Conservation (phyloP, 2,329 filamentous ascomycete genomes). For the Aspergillus sp. region DNA sequence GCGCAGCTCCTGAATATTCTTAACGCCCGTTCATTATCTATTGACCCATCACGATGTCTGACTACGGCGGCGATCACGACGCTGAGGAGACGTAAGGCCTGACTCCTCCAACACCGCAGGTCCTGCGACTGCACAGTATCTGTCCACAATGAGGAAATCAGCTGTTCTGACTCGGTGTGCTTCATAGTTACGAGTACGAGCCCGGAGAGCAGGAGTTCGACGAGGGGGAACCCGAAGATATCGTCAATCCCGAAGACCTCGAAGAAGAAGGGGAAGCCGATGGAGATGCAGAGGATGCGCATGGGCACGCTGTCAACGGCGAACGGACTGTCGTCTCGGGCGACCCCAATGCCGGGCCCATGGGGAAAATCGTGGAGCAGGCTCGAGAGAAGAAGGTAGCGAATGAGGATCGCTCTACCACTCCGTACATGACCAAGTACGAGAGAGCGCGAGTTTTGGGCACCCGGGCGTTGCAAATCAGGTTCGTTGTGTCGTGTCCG, state of each 20-base stretch:
- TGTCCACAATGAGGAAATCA: constrained; percentile 7
- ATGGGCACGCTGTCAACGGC: constrained; percentile 29
- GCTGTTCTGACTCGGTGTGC: constrained; percentile 17
- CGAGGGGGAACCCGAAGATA: constrained; percentile 54
- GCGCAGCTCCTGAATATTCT: constrained; percentile 5
- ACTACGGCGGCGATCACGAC: constrained; percentile 62
- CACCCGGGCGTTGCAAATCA: constrained; percentile 90
- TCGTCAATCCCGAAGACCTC: constrained; percentile 46
- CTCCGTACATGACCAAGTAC: constrained; percentile 99
- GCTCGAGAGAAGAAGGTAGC: constrained; percentile 76
- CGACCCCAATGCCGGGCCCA: constrained; percentile 41
- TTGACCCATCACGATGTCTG: constrained; percentile 51
- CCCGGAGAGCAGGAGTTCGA: constrained; percentile 58
- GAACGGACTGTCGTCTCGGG: constrained; percentile 37
- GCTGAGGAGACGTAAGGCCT: constrained; percentile 47
- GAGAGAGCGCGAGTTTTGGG: constrained; percentile 88
- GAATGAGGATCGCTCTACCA: constrained; percentile 79
- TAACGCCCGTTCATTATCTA: constrained; percentile 6
- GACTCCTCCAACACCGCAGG: constrained; percentile 6
- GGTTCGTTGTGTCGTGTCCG: constrained; percentile 45
- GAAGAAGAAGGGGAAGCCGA: constrained; percentile 45
- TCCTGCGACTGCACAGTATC: constrained; percentile 2
- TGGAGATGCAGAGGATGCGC: constrained; percentile 42
- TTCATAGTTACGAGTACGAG: constrained; percentile 39
- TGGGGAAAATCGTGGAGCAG: constrained; percentile 48